Evolutionary conservation across 1,284 basidiomycete genomes (phyloP), one percentile per base, ranked within the genome.

Genomic region (Ganoderma resinaceum): DNA sequence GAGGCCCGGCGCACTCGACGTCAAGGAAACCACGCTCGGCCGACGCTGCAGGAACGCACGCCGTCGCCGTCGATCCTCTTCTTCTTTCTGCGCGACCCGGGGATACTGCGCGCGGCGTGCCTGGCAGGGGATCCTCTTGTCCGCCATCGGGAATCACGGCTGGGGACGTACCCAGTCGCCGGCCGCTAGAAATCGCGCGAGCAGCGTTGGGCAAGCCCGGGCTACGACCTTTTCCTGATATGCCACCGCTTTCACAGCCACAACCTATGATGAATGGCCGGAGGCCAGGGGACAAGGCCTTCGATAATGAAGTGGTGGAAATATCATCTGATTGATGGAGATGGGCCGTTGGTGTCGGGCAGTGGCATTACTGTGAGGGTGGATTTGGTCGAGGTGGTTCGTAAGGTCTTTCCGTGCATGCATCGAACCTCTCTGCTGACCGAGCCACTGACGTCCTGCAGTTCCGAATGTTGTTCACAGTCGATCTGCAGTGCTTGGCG

Each of bases 171-270:
- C n/a, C n/a, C n/a, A n/a, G 33, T 37, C 33, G 55, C 29, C 20
- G 42, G 20, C 49, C 46, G 26, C 49, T 33, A 43, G 66, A 46
- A 18, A 57, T 18, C 7, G 11, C 53, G 49, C 31, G 55, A 23
- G 38, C 46, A 60, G 61, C 43, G 18, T 31, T 29, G 31, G 61
- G n/a, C n/a, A 65, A 55, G 26, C 40, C 66, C 11, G 66, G 18
- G 20, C 42, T 65, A n/a, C 46, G 57, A 38, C 66, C 72, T 1
- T 72, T 73, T 66, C 70, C 68, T 12, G 67, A 67, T 23, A 40
- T 70, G 11, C 70, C 67, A 64, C 67, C 72, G 52, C 69, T 69
- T 61, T 72, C 70, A 66, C 70, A 67, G 67, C 69, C 70, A 72
- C 67, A 38, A 16, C 29, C 40, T 5, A 53, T 62, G 40, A 62